Evolutionary conservation across 495 filamentous ascomycete genomes (phyloP).

Genomic region (Penicillium malachiteum): DNA sequence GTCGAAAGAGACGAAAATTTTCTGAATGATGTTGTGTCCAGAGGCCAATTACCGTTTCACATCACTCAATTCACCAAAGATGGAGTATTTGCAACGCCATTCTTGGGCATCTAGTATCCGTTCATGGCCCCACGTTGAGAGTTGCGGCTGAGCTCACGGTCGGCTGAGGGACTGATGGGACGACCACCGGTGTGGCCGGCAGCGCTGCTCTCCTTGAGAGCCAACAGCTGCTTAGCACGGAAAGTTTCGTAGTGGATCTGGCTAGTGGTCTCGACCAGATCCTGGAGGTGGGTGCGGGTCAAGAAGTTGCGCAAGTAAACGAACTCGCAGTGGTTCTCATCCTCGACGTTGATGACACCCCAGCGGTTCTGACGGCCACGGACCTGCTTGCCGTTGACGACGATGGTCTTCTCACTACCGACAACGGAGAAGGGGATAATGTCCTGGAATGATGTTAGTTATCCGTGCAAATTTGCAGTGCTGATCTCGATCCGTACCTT

Average conservation of each 20-base stretch:
- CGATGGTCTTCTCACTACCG: constrained; percentile 95
- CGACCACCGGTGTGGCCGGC: constrained; percentile 70
- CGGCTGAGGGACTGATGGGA: constrained; percentile 91
- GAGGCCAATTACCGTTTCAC: neutral
- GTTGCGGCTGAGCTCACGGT: constrained; percentile 93
- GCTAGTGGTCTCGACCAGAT: constrained; percentile 98
- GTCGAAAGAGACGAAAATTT: constrained; percentile 32
- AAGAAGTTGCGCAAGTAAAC: constrained; percentile 97
- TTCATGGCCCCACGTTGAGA: constrained; percentile 98
- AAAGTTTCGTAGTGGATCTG: constrained; percentile 99
- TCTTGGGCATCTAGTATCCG: constrained; percentile 65
- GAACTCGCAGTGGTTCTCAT: constrained; percentile 99
- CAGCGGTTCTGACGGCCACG: constrained; percentile 98
- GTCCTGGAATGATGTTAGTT: constrained; percentile 50
- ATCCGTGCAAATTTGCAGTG: neutral
- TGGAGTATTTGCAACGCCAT: constrained; percentile 8
- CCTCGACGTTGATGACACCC: constrained; percentile 99
- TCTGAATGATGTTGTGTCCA: constrained; percentile 11
- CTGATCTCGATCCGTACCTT: constrained; percentile 59
- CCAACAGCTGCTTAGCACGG: constrained; percentile 97
- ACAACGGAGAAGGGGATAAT: constrained; percentile 98
- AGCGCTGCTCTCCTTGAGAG: constrained; percentile 95
- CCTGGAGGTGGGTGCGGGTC: constrained; percentile 92
- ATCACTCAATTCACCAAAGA: constrained; percentile 16
- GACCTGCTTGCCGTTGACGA: constrained; percentile 96